A percentile compares a stretch with the other conserved stretches of the same genome.
Evolutionary conservation across 768 basidiomycete genomes (phyloP).

Genomic region (Gloeostereum incarnatum): DNA sequence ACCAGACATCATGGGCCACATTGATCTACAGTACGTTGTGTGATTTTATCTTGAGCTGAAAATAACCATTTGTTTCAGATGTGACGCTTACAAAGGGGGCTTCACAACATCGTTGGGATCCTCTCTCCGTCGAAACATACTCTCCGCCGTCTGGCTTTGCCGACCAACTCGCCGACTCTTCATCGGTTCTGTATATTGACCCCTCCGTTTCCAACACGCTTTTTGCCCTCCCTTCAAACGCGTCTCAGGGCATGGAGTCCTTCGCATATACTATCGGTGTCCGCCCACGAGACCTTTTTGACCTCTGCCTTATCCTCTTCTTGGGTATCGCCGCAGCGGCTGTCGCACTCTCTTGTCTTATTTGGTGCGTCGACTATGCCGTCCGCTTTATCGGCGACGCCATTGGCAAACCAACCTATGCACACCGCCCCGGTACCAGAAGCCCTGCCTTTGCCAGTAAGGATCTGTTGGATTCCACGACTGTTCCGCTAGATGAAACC

Average conservation of each 20-base stretch:
- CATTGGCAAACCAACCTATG: slow-evolving; percentile 2
- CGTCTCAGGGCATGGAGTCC: slow-evolving; percentile 63
- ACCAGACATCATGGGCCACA: slow-evolving; percentile 84
- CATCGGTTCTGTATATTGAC: slow-evolving; percentile 75
- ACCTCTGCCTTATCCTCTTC: slow-evolving; percentile 76
- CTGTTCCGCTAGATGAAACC: slow-evolving; percentile 33
- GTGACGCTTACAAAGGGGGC: slow-evolving; percentile 55
- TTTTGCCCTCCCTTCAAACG: slow-evolving; percentile 56
- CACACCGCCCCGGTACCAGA: slow-evolving; percentile 19
- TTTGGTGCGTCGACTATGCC: slow-evolving; percentile 67
- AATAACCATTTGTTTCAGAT: slow-evolving; percentile 36
- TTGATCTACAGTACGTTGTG: slow-evolving; percentile 51
- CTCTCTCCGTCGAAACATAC: slow-evolving; percentile 46
- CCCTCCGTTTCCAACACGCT: slow-evolving; percentile 57
- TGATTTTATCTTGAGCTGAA: slow-evolving; percentile 7
- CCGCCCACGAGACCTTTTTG: slow-evolving; percentile 73
- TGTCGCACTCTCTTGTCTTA: slow-evolving; percentile 55
- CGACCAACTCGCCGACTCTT: slow-evolving; percentile 59
- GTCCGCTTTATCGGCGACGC: slow-evolving; percentile 25
- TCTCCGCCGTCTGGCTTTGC: slow-evolving; percentile 63
- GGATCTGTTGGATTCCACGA: slow-evolving; percentile 33
- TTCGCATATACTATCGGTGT: slow-evolving; percentile 84
- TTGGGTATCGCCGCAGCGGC: slow-evolving; percentile 67
- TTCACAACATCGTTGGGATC: slow-evolving; percentile 52
- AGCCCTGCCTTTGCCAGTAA: slow-evolving; percentile 36